A percentile compares a stretch with the other conserved stretches of the same genome.
These are phyloP conservation scores for Pleurotus ostreatus DNA, from an alignment of 768 basidiomycete species.

Conservation along the genomic window DNA sequence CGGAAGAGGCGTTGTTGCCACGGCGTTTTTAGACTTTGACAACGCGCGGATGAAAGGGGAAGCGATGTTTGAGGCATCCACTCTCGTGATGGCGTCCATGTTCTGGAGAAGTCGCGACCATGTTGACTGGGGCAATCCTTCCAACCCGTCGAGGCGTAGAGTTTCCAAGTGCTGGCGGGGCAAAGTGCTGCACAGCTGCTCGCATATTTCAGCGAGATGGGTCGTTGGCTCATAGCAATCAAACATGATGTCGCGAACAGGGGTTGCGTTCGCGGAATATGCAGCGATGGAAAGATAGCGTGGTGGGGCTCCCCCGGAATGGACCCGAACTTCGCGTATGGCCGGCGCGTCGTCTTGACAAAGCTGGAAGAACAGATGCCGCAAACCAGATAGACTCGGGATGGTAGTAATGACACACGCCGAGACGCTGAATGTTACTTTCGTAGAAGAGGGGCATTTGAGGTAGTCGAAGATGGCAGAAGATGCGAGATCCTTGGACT, in stretches of 20 bases:
- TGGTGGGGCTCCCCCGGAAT: background rate
- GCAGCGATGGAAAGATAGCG: constrained; percentile 1
- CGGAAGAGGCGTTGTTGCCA: background rate
- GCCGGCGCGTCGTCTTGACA: background rate
- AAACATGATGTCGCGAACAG: background rate
- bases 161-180: background rate
- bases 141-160: constrained; percentile 1
- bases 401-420: background rate
- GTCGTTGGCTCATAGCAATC: background rate
- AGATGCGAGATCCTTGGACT: background rate
- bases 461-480: background rate
- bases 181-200: background rate
- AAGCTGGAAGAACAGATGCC: background rate
- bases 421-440: background rate
- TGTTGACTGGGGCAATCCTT: background rate
- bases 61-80: background rate
- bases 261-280: background rate
- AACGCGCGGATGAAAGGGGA: background rate
- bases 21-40: too few relatives aligned
- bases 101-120: background rate
- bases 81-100: background rate
- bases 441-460: background rate
- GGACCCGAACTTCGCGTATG: background rate
- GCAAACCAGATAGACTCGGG: background rate
- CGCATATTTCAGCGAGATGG: background rate